Conservation (phyloP, 139 green algal species). For the Yamagishiella unicocca region DNA sequence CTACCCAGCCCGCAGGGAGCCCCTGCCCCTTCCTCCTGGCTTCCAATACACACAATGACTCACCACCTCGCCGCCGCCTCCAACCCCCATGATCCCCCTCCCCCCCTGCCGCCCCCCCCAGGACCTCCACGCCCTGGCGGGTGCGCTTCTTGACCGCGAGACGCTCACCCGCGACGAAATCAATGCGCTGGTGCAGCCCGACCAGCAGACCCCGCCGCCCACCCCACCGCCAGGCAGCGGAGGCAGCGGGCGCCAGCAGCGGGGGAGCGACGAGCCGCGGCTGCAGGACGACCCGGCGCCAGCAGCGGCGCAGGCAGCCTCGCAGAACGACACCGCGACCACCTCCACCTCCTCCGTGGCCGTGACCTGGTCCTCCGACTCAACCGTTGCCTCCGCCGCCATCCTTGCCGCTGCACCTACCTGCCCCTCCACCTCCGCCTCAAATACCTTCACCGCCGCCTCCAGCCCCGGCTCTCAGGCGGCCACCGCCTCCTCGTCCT, state of each 20-base stretch:
- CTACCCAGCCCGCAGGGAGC: background rate
- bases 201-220: background rate
- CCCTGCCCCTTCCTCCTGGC: background rate
- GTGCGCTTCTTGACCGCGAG: conserved; percentile 88
- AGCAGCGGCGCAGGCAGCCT: background rate
- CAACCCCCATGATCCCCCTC: too few relatives aligned
- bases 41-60: background rate
- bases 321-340: too few relatives aligned
- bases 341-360: too few relatives aligned
- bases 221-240: background rate
- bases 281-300: background rate
- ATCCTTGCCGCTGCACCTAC: too few relatives aligned
- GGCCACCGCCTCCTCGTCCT: too few relatives aligned
- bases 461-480: too few relatives aligned
- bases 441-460: too few relatives aligned
- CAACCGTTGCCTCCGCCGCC: too few relatives aligned
- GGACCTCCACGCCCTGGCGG: conserved; percentile 76
- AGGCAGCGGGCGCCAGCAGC: background rate
- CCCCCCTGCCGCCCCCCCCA: too few relatives aligned
- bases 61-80: background rate
- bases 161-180: conserved; percentile 82
- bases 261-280: background rate
- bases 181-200: conserved; percentile 28
- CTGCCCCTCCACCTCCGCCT: too few relatives aligned
- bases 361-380: too few relatives aligned